These are phyloP conservation scores for Nephelium lappaceum DNA, from an alignment of 345 rosid species.

Conservation along the genomic window DNA sequence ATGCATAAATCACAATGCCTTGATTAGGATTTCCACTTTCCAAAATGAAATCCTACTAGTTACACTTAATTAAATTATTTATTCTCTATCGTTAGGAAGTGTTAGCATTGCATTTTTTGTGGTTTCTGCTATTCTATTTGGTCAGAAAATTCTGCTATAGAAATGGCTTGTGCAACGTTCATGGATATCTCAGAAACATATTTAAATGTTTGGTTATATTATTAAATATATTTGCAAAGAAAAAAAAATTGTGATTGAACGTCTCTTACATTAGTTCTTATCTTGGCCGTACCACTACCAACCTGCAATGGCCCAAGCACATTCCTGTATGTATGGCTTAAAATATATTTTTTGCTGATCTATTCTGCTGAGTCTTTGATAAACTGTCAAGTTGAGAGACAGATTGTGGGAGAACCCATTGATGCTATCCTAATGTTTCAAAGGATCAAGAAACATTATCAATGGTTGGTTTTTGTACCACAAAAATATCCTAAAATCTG, in stretches of 20 bases:
- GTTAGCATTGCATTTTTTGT: background rate
- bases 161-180: background rate
- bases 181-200: background rate
- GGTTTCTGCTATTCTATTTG: background rate
- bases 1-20: constrained; percentile 16
- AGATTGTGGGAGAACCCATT: too few species aligned
- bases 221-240: too few species aligned
- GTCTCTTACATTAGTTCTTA: too few species aligned
- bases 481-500: background rate
- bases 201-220: background rate
- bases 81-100: background rate
- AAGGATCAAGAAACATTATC: background rate
- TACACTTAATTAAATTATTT: background rate
- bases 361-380: too few species aligned
- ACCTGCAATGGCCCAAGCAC: too few species aligned
- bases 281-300: too few species aligned
- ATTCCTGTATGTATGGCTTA: too few species aligned
- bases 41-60: background rate
- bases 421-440: too few species aligned
- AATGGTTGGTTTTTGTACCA: background rate
- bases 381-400: too few species aligned
- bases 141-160: background rate
- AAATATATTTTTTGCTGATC: too few species aligned
- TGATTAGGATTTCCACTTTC: constrained; percentile 14
- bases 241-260: too few species aligned